phyloP scores from a whole-genome alignment of 192 early-diverging fungal species.

The Jimgerdemannia flammicorona region DNA sequence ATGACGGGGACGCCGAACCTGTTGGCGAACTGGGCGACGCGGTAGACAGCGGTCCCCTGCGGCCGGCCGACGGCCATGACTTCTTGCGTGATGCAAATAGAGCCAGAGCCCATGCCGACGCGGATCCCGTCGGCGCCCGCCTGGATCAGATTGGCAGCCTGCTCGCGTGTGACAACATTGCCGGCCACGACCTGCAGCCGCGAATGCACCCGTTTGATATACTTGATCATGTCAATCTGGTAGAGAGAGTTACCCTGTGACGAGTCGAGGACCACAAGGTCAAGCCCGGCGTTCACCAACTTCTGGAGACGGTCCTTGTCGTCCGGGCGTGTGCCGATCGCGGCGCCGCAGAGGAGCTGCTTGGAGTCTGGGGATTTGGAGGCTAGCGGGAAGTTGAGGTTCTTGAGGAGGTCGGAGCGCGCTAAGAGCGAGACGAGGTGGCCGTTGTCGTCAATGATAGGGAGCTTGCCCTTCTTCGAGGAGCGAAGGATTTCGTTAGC shows the following conservation, averaged over 20 bases:
- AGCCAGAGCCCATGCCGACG: constrained; percentile 97
- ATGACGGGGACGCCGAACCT: constrained; percentile 94
- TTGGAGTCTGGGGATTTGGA: constrained; percentile 76
- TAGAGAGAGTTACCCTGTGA: constrained; percentile 91
- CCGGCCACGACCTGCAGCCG: constrained; percentile 90
- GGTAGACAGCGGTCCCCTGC: constrained; percentile 94
- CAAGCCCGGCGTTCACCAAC: constrained; percentile 93
- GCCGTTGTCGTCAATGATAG: constrained; percentile 82
- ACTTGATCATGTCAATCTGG: constrained; percentile 95
- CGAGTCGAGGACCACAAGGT: constrained; percentile 95
- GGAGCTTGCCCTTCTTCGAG: constrained; percentile 96
- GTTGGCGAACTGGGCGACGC: constrained; percentile 90
- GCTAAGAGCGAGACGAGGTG: constrained; percentile 88
- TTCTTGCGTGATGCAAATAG: constrained; percentile 98
- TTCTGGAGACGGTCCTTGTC: constrained; percentile 79
- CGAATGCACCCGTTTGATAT: constrained; percentile 84
- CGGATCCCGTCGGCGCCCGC: constrained; percentile 95
- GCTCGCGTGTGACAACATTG: constrained; percentile 96
- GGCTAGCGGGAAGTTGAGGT: constrained; percentile 92
- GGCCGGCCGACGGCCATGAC: constrained; percentile 99
- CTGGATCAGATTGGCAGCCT: constrained; percentile 85
- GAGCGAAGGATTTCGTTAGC: constrained; percentile 85
- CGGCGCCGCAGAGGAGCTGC: constrained; percentile 93
- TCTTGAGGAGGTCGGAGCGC: constrained; percentile 95
- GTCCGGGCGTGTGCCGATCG: constrained; percentile 87